Base-by-base conservation (phyloP, 345 rosid genomes). In the Cardamine occulta region DNA sequence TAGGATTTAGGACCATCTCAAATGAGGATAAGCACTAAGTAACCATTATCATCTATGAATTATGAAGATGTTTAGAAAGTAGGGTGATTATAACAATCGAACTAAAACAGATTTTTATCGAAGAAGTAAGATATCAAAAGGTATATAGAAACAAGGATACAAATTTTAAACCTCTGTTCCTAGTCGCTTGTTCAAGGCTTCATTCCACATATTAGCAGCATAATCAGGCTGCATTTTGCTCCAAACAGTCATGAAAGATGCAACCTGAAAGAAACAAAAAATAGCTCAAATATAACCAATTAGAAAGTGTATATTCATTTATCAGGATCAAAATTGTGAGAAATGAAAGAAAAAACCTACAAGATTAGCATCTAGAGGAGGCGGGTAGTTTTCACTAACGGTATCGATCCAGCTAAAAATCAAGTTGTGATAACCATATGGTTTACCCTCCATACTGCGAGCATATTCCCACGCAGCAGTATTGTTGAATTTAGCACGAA, bases 381-480 rank as follows among this genome's bases (percentile, higher is more conserved):
- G 93, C 18, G 99, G 99, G 85, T 89, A 96, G 82, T 96, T 96
- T 37, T 79, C 96, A 34, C 77, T 78, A 23, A 82, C 11, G 47
- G 98, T 95, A 85, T 95, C 99, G 37, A 95, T 93, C 99, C 99
- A 95, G 82, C 96, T 88, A 80, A 95, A 95, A 51, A 95, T 88
- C 94, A 95, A 70, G 88, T 95, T 95, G 77, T 95, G 99, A 74
- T 90, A 93, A 68, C 98, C 99, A 75, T 95, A 95, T 31, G 98
- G 98, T 80, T 79, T 80, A 42, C 90, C 97, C 29, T 81, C 82
- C 99, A 95, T 93, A 83, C 88, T 93, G 57, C 80, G 75, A 52
- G 91, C 98, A 84, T 89, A 93, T 81, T 95, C 88, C 98, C 99
- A 95, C 6, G 97, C 96, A 66, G 97, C 96, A 69, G 93, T 80